Percentiles rank a stretch among this genome's conserved stretches.
Evolutionary conservation across 345 rosid species (phyloP).

Genomic region (Physaria fendleri): DNA sequence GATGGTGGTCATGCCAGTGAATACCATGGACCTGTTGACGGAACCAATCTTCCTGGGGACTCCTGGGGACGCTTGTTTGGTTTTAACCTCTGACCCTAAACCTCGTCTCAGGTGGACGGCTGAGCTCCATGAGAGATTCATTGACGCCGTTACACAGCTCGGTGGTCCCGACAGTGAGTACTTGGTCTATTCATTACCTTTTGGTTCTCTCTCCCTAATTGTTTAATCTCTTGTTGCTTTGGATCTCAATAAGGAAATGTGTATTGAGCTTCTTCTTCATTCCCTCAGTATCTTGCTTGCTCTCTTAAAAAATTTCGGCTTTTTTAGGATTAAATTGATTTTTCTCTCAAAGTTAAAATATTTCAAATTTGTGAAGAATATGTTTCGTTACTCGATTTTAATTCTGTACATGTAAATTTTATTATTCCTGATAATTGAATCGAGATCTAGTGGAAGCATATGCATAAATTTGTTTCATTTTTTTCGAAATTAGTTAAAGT

Average conservation of each 20-base stretch:
- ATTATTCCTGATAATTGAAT: background rate
- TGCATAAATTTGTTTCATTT: constrained; percentile 2
- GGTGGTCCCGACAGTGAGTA: constrained; percentile 91
- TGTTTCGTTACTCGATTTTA: background rate
- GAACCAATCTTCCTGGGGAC: constrained; percentile 56
- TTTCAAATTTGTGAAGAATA: background rate
- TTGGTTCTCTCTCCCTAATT: background rate
- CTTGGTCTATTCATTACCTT: background rate
- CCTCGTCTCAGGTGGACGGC: constrained; percentile 93
- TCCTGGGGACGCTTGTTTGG: constrained; percentile 75
- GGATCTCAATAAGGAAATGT: constrained; percentile 23
- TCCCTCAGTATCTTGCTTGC: background rate
- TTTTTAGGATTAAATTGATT: background rate
- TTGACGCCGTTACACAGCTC: constrained; percentile 85
- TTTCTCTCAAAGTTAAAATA: background rate
- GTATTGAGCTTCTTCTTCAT: background rate
- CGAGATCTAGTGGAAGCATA: background rate
- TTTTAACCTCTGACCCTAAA: constrained; percentile 84
- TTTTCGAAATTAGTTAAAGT: background rate
- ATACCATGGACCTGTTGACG: constrained; percentile 51
- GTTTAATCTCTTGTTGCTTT: background rate
- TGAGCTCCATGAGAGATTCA: constrained; percentile 87
- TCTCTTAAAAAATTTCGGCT: background rate
- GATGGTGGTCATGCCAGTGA: constrained; percentile 35
- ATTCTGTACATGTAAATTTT: background rate